Percentiles rank a stretch among this genome's conserved stretches.
These are phyloP conservation scores for Cyclotella sp. DNA, from an alignment of 108 stramenopile genomes.

Conservation along the genomic window DNA sequence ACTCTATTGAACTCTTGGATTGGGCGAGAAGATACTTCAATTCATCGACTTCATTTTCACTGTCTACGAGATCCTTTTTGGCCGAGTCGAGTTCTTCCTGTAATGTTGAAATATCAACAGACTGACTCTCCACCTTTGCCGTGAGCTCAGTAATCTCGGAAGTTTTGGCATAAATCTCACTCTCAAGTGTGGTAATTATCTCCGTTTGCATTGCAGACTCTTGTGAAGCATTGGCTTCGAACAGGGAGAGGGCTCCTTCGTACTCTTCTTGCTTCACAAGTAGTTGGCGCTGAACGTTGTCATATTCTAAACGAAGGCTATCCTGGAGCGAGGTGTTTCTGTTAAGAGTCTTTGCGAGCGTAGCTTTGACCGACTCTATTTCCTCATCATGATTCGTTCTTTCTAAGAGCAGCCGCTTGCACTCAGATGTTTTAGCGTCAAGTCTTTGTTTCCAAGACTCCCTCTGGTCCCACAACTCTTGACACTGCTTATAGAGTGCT, in stretches of 20 bases:
- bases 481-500: neutral
- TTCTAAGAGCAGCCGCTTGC: neutral
- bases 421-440: neutral
- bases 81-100: conserved; percentile 1
- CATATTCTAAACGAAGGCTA: neutral
- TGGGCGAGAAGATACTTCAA: neutral
- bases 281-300: neutral
- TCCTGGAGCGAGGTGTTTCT: neutral
- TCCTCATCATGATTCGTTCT: neutral
- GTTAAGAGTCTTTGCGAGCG: conserved; percentile 6
- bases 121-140: neutral
- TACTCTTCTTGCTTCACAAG: neutral
- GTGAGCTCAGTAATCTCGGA: neutral
- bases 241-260: neutral
- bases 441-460: neutral
- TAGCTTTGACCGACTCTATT: neutral
- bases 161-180: neutral
- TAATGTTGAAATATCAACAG: neutral
- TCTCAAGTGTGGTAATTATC: neutral
- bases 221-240: neutral
- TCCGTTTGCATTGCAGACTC: neutral
- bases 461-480: neutral
- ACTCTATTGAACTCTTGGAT: neutral
- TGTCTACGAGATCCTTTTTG: neutral
- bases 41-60: neutral